Base-by-base conservation (phyloP, 2,329 filamentous ascomycete genomes). In the Diplocarpon mali region DNA sequence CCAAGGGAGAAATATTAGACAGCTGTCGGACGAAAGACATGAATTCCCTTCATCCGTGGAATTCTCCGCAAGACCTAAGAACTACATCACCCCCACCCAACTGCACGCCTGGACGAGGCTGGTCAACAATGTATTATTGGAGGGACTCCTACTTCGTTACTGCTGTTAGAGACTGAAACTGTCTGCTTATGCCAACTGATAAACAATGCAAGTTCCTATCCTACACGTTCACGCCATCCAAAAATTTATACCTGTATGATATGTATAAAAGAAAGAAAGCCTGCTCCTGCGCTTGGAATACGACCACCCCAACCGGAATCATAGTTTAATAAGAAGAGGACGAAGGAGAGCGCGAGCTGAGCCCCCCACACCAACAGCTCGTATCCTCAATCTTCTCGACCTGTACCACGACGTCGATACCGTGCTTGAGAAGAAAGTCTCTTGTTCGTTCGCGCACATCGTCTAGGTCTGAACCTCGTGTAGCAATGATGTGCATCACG, bases 351-450 rank as follows among this genome's bases (percentile, higher is more conserved):
- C 46, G 40, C 34, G 30, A 43, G 12, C 28, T 38, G 13, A 35
- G 13, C 17, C 57, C 65, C 7, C 69, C 69, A 53, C 78, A 81
- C 77, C 78, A 81, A 54, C 77, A 81, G 15, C 66, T 69, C 34
- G 62, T 60, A 46, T 94, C 86, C 0, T 84, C 85, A 58, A 95
- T 87, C 38, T 82, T 71, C 64, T 95, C 90, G 1, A 94, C 84
- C 64, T 95, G 90, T 5, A 95, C 75, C 20, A 93, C 79, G 11
- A 88, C 77, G 57, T 95, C 81, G 65, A 95, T 83, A 35, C 79
- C 76, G 52, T 83, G 75, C 41, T 76, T 75, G 7, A 72, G 66
- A 16, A 95, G 69, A 54, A 88, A 92, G 35, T 76, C 72, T 36
- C 73, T 70, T 0, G 89, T 83, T n/a, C 88, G 73, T 48, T 85